A percentile compares a stretch with the other conserved stretches of the same genome.
Conservation (phyloP, 1,139 yeast species). For the Suhomyces atakaporum region DNA sequence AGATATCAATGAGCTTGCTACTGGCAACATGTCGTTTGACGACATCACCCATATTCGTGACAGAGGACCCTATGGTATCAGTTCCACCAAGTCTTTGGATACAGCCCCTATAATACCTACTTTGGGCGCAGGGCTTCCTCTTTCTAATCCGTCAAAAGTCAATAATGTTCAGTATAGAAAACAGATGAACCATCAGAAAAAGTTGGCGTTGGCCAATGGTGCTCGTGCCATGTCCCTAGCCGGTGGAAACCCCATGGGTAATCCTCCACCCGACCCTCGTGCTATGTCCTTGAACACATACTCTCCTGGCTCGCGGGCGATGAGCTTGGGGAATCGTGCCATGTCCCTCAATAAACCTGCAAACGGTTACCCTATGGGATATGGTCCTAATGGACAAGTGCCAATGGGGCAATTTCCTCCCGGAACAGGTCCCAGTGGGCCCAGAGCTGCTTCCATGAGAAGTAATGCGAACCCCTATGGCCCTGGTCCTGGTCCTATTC, state of each 20-base stretch:
- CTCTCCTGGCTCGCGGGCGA: slow-evolving; percentile 21
- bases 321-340: slow-evolving; percentile 30
- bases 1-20: slow-evolving; percentile 44
- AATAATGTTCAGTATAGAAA: slow-evolving; percentile 66
- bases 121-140: slow-evolving; percentile 29
- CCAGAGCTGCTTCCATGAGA: slow-evolving; percentile 14
- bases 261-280: slow-evolving; percentile 37
- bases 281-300: slow-evolving; percentile 58
- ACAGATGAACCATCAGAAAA: slow-evolving; percentile 67
- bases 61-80: slow-evolving; percentile 61
- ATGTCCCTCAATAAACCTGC: slow-evolving; percentile 26
- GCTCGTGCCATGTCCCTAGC: slow-evolving; percentile 50
- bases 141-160: slow-evolving; percentile 23
- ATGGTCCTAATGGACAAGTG: neutral
- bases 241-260: slow-evolving; percentile 35
- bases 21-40: slow-evolving; percentile 55
- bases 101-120: slow-evolving; percentile 78
- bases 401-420: slow-evolving; percentile 3
- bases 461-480: slow-evolving; percentile 12
- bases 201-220: slow-evolving; percentile 51
- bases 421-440: slow-evolving; percentile 8
- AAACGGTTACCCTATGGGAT: slow-evolving; percentile 6
- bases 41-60: slow-evolving; percentile 65
- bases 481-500: too few relatives aligned
- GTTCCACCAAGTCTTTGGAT: slow-evolving; percentile 42